Base-by-base conservation (phyloP, 768 basidiomycete species). In the Hypsizygus marmoreus region DNA sequence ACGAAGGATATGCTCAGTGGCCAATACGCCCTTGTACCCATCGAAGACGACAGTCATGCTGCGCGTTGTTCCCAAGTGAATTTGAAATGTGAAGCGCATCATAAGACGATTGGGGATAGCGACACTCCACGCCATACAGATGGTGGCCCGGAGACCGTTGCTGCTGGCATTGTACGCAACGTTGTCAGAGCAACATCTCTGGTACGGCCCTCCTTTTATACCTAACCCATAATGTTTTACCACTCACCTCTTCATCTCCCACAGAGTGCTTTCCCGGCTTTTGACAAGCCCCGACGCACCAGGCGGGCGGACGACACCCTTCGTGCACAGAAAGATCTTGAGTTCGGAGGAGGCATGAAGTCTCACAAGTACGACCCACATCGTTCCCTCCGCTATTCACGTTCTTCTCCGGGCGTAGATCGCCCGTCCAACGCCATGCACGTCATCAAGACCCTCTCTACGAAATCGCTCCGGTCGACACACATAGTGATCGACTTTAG, bases 401-500 rank as follows among this genome's bases (percentile, higher is more conserved):
- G 48, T 48, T 48, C 53, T 26, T 49, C 52, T 30, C 32, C 45
- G 34, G 49, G 42, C 30, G 46, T 51, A 40, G 47, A 50, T 37
- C 43, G 34, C 40, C 53, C 24, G 9, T 28, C 36, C 12, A 34
- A 34, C 12, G 33, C 49, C 3, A 53, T 57, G 41, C 42, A 47
- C 32, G 41, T 46, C 31, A 28, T 53, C 10, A 53, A 49, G 49
- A 50, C 51, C 12, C 31, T 53, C 29, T 55, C 58, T n/a, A 54
- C 47, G 14, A 51, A 56, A 42, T 54, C 57, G n/a, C 47, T 55
- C 34, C 46, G 51, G 23, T 51, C 53, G 4, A 31, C 46, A 6
- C 55, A 33, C 32, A 53, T 57, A 14, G 36, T 59, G 8, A 49
- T 57, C 22, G 58, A 53, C 33, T 39, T 59, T 6, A 50, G 49